phyloP scores from a whole-genome alignment of 345 rosid genomes.

The Bretschneidera sinensis region DNA sequence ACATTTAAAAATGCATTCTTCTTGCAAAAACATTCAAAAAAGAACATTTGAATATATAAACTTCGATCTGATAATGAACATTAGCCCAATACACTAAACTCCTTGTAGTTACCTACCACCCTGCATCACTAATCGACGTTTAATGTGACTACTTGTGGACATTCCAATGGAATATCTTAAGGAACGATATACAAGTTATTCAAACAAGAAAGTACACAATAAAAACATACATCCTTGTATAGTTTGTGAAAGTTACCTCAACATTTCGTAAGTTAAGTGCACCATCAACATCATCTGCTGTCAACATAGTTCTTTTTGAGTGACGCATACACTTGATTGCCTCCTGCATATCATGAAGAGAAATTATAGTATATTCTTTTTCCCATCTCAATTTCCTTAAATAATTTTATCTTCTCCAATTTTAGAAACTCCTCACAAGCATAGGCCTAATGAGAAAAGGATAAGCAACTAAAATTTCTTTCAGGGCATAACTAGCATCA shows the following conservation, averaged over 20 bases:
- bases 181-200: no score
- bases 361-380: conserved; percentile 5
- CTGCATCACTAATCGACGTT: not conserved
- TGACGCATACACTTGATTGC: conserved; percentile 97
- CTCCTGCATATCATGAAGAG: conserved; percentile 44
- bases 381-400: conserved; percentile 1
- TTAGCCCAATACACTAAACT: no score
- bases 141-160: not conserved
- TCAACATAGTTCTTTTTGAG: conserved; percentile 70
- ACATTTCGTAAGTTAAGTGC: conserved; percentile 77
- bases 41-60: no score
- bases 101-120: not conserved
- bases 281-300: conserved; percentile 74
- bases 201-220: not conserved
- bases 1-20: not conserved
- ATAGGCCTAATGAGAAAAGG: not conserved
- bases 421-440: not conserved
- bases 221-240: not conserved
- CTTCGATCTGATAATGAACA: not conserved
- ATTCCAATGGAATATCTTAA: no score
- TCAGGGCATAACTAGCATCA: not conserved
- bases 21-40: not conserved
- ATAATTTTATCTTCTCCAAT: not conserved
- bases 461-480: not conserved
- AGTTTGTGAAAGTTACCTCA: conserved; percentile 48